A percentile compares a stretch with the other conserved stretches of the same genome.
phyloP scores from a whole-genome alignment of 2,329 filamentous ascomycete genomes.

The Ambrosiella xylebori region DNA sequence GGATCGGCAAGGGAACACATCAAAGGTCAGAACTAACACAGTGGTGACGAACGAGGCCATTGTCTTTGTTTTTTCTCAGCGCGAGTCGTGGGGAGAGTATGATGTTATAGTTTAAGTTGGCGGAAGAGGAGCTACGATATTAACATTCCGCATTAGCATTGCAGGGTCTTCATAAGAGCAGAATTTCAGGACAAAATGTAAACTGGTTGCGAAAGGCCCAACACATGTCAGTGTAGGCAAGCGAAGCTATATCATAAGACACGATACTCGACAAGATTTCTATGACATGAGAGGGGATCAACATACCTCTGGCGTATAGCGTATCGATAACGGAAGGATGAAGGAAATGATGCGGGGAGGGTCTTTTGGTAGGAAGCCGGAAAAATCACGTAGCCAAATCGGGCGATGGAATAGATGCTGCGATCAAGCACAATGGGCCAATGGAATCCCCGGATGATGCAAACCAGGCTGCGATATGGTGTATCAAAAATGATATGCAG shows the following conservation, averaged over 20 bases:
- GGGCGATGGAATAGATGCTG: neutral
- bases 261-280: neutral
- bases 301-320: neutral
- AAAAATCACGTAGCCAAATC: neutral
- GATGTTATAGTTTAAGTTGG: slow-evolving; percentile 1
- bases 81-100: neutral
- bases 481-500: neutral
- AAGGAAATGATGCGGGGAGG: neutral
- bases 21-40: slow-evolving; percentile 21
- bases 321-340: slow-evolving; percentile 3
- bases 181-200: neutral
- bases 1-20: slow-evolving; percentile 2
- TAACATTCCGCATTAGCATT: slow-evolving; percentile 1
- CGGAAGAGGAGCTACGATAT: neutral
- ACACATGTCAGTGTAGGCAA: neutral
- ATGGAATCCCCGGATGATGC: neutral
- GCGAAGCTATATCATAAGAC: neutral
- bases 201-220: neutral
- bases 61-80: slow-evolving; percentile 5
- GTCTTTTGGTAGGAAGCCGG: neutral
- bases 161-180: neutral
- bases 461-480: neutral
- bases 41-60: slow-evolving; percentile 28
- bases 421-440: neutral
- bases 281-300: neutral